These are phyloP conservation scores for Cyanidiococcus yangmingshanensis DNA, from an alignment of 23 red algal species.

Conservation along the genomic window DNA sequence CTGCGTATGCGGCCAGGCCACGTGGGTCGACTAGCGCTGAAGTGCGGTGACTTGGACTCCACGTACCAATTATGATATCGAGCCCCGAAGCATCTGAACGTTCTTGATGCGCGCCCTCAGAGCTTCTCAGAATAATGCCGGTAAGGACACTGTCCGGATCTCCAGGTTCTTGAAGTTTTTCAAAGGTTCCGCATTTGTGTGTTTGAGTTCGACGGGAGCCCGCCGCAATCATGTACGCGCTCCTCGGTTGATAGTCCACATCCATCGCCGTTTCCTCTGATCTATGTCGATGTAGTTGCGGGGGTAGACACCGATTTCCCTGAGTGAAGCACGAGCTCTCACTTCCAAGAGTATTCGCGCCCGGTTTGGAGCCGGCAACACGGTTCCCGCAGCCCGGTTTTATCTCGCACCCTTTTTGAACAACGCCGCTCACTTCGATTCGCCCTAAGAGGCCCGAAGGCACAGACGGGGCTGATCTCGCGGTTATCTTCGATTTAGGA, in stretches of 20 bases:
- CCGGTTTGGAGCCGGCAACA: conserved; percentile 1
- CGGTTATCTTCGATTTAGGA: not conserved
- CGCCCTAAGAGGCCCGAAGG: not conserved
- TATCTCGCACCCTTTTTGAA: conserved; percentile 19
- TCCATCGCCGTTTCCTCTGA: not conserved
- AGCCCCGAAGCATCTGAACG: not conserved
- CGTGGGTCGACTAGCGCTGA: not conserved
- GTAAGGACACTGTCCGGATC: not conserved
- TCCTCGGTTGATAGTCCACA: not conserved
- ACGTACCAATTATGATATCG: not conserved
- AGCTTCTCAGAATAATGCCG: not conserved
- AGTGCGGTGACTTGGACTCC: not conserved
- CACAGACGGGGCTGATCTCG: not conserved
- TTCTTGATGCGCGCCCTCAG: not conserved
- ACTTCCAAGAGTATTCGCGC: not conserved
- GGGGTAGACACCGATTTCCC: not conserved
- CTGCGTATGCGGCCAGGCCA: not conserved
- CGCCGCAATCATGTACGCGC: not conserved
- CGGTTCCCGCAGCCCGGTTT: conserved; percentile 2
- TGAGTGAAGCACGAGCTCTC: conserved; percentile 2
- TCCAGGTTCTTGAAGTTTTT: not conserved
- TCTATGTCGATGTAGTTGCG: not conserved
- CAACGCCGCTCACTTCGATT: not conserved
- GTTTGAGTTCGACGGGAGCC: not conserved
- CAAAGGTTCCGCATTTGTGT: not conserved